These are phyloP conservation scores for Trypanosoma lewisi DNA, from an alignment of 208 protist species.

Conservation along the genomic window DNA sequence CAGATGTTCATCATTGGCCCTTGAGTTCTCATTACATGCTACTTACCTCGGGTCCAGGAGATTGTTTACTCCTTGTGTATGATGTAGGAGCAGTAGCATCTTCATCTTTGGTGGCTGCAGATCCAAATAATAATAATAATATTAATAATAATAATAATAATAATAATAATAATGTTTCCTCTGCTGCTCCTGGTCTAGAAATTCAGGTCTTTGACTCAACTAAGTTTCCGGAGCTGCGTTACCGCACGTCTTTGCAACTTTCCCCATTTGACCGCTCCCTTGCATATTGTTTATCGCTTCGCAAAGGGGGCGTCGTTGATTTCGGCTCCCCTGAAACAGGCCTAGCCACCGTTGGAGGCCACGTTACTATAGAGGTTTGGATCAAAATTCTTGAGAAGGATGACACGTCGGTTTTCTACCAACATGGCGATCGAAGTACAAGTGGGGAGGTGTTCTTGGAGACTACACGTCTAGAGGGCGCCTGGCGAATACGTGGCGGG, in stretches of 20 bases:
- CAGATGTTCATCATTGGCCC: slow-evolving; percentile 39
- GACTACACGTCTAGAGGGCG: slow-evolving; percentile 68
- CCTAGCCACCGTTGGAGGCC: slow-evolving; percentile 65
- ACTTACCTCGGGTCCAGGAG: slow-evolving; percentile 44
- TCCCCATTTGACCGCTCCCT: slow-evolving; percentile 23
- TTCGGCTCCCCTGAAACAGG: slow-evolving; percentile 63
- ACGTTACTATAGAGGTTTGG: slow-evolving; percentile 88
- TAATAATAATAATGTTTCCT: no score
- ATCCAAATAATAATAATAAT: no score
- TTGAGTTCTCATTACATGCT: slow-evolving; percentile 22
- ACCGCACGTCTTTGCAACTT: slow-evolving; percentile 27
- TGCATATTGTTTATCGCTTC: slow-evolving; percentile 53
- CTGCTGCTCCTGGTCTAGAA: slow-evolving; percentile 24
- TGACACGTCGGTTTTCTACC: slow-evolving; percentile 79
- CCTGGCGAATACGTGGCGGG: slow-evolving; percentile 78
- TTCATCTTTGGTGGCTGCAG: not conserved
- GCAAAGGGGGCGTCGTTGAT: slow-evolving; percentile 69
- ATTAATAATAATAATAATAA: no score
- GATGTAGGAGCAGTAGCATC: slow-evolving; percentile 13
- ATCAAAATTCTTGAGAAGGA: slow-evolving; percentile 75
- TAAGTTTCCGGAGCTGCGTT: slow-evolving; percentile 35
- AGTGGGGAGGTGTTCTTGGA: slow-evolving; percentile 91
- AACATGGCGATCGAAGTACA: slow-evolving; percentile 84
- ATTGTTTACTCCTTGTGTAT: slow-evolving; percentile 58
- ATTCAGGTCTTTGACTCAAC: slow-evolving; percentile 36